Conservation (phyloP, 2,329 filamentous ascomycete genomes). For the Arachnopeziza araneosa region DNA sequence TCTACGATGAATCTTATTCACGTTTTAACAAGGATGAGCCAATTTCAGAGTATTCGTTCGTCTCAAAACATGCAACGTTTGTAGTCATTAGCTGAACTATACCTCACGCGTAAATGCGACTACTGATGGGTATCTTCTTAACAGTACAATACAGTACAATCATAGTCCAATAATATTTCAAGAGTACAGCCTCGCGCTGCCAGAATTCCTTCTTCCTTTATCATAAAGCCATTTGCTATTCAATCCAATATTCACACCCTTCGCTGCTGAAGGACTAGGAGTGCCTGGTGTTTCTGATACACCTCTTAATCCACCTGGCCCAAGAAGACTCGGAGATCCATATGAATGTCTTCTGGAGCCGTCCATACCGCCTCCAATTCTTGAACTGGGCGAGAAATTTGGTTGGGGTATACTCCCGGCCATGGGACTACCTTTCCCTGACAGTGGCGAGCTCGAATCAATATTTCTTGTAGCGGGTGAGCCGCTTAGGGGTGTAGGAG, state of each 20-base stretch:
- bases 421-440: conserved; percentile 48
- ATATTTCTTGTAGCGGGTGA: conserved; percentile 50
- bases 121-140: conserved; percentile 25
- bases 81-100: not conserved
- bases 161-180: conserved; percentile 11
- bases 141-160: conserved; percentile 16
- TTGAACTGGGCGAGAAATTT: conserved; percentile 45
- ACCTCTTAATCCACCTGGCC: conserved; percentile 38
- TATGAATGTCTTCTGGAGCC: conserved; percentile 57
- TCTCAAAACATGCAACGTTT: not conserved
- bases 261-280: conserved; percentile 62
- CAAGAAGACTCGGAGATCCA: conserved; percentile 50
- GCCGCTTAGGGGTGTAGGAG: conserved; percentile 51
- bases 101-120: not conserved
- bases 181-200: conserved; percentile 25
- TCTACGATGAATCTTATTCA: not conserved
- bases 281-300: conserved; percentile 53
- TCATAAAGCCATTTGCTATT: conserved; percentile 97
- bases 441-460: conserved; percentile 53
- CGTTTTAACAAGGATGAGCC: not conserved
- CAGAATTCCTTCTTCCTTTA: conserved; percentile 50
- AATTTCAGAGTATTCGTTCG: not conserved
- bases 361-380: conserved; percentile 42
- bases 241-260: conserved; percentile 67
- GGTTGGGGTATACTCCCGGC: conserved; percentile 37